Percentiles rank a stretch among this genome's conserved stretches.
Conservation (phyloP, 2,329 filamentous ascomycete species). For the Pestalotiopsis sp. region DNA sequence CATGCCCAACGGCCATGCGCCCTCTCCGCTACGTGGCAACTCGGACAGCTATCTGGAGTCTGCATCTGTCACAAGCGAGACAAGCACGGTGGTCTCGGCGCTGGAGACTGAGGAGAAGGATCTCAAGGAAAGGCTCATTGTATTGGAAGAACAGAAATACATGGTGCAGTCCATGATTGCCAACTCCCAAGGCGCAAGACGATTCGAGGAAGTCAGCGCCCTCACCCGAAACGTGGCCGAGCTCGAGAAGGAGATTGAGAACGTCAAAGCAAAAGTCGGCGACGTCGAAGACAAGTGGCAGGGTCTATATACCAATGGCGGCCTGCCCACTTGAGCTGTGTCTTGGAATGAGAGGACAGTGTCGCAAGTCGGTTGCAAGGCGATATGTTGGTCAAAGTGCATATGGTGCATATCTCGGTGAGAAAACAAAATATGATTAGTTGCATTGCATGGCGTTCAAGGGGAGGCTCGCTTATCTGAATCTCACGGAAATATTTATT, state of each 20-base stretch:
- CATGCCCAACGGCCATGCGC: slow-evolving; percentile 33
- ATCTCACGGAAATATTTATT: not conserved
- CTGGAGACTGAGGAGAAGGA: slow-evolving; percentile 85
- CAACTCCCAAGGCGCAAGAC: slow-evolving; percentile 72
- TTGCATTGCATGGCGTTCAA: slow-evolving; percentile 3
- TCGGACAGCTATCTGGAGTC: slow-evolving; percentile 45
- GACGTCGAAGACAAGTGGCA: slow-evolving; percentile 66
- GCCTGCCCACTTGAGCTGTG: slow-evolving; percentile 13
- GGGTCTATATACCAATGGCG: slow-evolving; percentile 46
- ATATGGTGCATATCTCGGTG: not conserved
- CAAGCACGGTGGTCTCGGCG: slow-evolving; percentile 56
- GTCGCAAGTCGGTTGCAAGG: not conserved
- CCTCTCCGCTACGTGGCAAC: slow-evolving; percentile 49
- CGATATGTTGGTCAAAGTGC: not conserved
- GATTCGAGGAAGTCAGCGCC: slow-evolving; percentile 85
- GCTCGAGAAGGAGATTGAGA: slow-evolving; percentile 76
- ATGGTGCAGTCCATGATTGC: slow-evolving; percentile 86
- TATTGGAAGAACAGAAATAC: slow-evolving; percentile 90
- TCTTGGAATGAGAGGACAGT: not conserved
- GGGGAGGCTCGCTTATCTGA: not conserved
- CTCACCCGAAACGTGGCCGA: slow-evolving; percentile 82
- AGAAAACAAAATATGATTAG: not conserved
- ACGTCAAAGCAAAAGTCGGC: slow-evolving; percentile 65
- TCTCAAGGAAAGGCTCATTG: slow-evolving; percentile 76
- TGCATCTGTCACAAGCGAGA: slow-evolving; percentile 52